phyloP scores from a whole-genome alignment of 164 flowering plant genomes.

The Vitis cinerea region DNA sequence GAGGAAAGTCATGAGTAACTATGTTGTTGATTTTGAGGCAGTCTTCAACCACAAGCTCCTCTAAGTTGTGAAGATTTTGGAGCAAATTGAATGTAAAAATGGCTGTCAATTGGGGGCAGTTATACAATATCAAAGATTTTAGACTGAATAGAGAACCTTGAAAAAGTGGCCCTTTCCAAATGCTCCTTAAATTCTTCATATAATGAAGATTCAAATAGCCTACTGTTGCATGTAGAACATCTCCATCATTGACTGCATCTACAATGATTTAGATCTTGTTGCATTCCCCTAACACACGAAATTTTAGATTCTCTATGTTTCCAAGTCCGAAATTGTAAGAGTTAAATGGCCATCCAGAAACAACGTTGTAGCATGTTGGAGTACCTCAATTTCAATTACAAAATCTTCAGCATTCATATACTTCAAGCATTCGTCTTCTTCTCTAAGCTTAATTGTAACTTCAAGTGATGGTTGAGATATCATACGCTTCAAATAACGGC shows the following conservation, averaged over 20 bases:
- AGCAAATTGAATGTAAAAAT: background rate
- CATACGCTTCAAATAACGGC: background rate
- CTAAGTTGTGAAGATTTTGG: background rate
- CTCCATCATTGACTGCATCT: background rate
- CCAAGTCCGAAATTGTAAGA: constrained; percentile 1
- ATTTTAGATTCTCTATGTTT: constrained; percentile 2
- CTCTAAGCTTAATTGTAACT: background rate
- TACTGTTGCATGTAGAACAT: background rate
- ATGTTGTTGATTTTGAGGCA: background rate
- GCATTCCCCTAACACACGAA: background rate
- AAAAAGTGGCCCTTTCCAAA: background rate
- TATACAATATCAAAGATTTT: background rate
- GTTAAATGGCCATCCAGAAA: background rate
- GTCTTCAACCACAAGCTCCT: constrained; percentile 7
- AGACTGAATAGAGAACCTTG: background rate
- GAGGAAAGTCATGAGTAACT: background rate
- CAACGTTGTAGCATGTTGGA: background rate
- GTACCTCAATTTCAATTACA: background rate
- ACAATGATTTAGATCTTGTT: background rate
- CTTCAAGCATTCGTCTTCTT: background rate
- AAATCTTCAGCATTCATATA: background rate
- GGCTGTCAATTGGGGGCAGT: background rate
- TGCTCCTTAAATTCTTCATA: constrained; percentile 3
- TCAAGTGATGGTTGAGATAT: background rate
- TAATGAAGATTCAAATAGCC: background rate